These are phyloP conservation scores for Anastatica hierochuntica DNA, from an alignment of 345 rosid species.

Conservation along the genomic window DNA sequence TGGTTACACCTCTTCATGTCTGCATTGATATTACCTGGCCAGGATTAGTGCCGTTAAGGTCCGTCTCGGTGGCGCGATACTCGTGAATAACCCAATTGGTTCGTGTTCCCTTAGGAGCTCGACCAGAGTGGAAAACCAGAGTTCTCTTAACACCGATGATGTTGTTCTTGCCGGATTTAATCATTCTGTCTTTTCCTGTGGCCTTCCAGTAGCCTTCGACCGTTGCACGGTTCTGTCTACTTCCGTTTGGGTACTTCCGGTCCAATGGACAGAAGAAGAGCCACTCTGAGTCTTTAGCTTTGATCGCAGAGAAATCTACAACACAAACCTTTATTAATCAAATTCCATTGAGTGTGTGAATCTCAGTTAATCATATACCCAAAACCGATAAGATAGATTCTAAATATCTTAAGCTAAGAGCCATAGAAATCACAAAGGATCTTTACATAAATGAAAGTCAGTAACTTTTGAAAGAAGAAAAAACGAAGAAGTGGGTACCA, in stretches of 20 bases:
- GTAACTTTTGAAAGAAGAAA: no score
- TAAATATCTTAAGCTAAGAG: no score
- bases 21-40: constrained; percentile 50
- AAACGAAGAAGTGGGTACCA: no score
- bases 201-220: constrained; percentile 86
- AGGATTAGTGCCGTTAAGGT: constrained; percentile 64
- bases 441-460: no score
- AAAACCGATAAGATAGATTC: no score
- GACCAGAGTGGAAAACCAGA: constrained; percentile 73
- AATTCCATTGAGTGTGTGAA: no score
- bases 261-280: constrained; percentile 92
- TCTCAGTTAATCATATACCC: no score
- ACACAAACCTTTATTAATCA: neutral
- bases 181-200: constrained; percentile 72
- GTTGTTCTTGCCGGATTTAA: constrained; percentile 30
- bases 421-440: no score
- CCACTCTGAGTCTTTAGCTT: constrained; percentile 67
- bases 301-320: constrained; percentile 51
- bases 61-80: constrained; percentile 59
- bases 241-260: constrained; percentile 76
- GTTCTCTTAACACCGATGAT: constrained; percentile 88
- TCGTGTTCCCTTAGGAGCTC: constrained; percentile 67
- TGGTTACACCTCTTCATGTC: no score
- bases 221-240: constrained; percentile 74
- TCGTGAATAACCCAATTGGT: constrained; percentile 93